Conservation (phyloP, 331 rosid species). For the Quercus phellos region DNA sequence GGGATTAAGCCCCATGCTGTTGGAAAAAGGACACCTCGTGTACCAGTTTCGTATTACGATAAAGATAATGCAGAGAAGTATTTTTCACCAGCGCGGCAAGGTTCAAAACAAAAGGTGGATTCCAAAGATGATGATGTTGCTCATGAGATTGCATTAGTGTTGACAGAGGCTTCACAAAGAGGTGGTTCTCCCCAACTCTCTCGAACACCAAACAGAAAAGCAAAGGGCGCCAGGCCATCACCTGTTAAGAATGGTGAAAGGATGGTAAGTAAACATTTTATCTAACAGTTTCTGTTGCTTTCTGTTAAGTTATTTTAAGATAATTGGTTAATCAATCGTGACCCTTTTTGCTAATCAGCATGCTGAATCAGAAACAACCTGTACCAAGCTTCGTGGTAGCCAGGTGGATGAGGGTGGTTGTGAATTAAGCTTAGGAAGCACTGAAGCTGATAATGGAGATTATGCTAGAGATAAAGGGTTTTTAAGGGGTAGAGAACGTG, state of each 20-base stretch:
- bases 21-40: constrained; percentile 91
- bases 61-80: constrained; percentile 54
- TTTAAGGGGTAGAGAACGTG: constrained; percentile 32
- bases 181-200: constrained; percentile 63
- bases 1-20: constrained; percentile 89
- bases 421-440: constrained; percentile 76
- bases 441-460: constrained; percentile 51
- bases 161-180: constrained; percentile 79
- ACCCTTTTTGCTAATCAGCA: constrained; percentile 38
- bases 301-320: constrained; percentile 17
- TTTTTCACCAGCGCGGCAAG: constrained; percentile 56
- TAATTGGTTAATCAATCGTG: constrained; percentile 9
- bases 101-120: constrained; percentile 43
- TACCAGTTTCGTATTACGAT: constrained; percentile 59
- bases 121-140: constrained; percentile 54
- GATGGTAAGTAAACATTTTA: constrained; percentile 46
- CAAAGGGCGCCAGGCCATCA: constrained; percentile 36
- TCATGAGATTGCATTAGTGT: constrained; percentile 70
- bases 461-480: constrained; percentile 32
- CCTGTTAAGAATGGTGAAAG: constrained; percentile 41
- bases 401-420: constrained; percentile 56
- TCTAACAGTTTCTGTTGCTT: constrained; percentile 8
- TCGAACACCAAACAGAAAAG: constrained; percentile 51
- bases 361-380: constrained; percentile 43
- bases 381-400: constrained; percentile 34